Percentiles rank a stretch among this genome's conserved stretches.
Evolutionary conservation across 148 eudicot genomes (phyloP).

Genomic region (Rhododendron ferrugineum): DNA sequence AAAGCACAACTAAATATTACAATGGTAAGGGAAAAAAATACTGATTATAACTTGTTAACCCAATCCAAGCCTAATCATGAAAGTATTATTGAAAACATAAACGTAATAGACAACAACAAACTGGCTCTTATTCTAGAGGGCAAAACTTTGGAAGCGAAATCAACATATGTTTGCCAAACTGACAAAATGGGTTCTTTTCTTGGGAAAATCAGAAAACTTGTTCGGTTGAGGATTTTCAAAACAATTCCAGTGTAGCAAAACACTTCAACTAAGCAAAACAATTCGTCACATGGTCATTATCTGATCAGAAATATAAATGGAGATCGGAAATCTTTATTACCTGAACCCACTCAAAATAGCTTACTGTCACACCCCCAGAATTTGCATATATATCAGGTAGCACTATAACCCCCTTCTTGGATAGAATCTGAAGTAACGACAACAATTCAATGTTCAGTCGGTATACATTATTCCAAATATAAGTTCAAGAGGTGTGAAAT

Average conservation of each 20-base stretch:
- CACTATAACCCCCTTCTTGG: conserved; percentile 50
- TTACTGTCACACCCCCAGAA: conserved; percentile 70
- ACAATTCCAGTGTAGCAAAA: not conserved
- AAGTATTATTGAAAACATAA: no score
- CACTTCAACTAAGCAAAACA: no score
- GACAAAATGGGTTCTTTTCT: not conserved
- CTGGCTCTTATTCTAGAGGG: no score
- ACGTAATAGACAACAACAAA: no score
- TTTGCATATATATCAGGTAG: conserved; percentile 71
- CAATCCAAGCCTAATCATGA: no score
- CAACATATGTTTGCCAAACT: no score
- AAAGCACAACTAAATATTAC: no score
- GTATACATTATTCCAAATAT: not conserved
- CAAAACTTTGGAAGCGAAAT: no score
- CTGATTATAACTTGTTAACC: no score
- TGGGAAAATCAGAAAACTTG: not conserved
- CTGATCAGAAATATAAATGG: not conserved
- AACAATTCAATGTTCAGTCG: not conserved
- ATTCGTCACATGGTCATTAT: not conserved
- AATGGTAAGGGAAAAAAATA: no score
- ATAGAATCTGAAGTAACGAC: conserved; percentile 40
- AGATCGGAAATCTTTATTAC: conserved; percentile 16
- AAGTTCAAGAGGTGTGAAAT: not conserved
- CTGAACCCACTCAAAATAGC: conserved; percentile 83
- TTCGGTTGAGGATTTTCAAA: not conserved